Conservation (phyloP, 371 early-diverging fungal genomes). For the Circinella umbellata region DNA sequence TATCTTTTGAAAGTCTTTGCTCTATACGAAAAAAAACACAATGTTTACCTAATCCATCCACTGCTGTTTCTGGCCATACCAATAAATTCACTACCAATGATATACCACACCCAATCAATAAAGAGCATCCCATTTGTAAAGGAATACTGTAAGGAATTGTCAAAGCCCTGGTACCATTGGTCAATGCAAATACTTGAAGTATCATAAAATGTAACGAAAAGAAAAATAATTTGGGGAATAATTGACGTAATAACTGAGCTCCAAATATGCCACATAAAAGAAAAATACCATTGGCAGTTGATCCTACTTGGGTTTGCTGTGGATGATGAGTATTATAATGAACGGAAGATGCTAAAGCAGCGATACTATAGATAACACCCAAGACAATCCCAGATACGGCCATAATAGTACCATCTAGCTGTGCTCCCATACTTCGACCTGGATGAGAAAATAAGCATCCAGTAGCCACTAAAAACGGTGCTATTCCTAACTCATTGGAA, state of each 20-base stretch:
- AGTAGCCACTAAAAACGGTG: conserved; percentile 47
- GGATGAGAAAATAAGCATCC: conserved; percentile 50
- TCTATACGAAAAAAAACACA: too few species aligned
- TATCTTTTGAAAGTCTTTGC: too few species aligned
- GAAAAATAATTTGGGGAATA: conserved; percentile 31
- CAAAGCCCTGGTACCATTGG: conserved; percentile 15
- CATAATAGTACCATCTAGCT: conserved; percentile 45
- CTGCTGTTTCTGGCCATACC: conserved; percentile 55
- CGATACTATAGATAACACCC: conserved; percentile 23
- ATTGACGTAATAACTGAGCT: conserved; percentile 29
- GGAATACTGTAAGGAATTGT: conserved; percentile 7
- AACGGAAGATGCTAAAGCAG: conserved; percentile 25
- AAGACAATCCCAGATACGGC: conserved; percentile 35
- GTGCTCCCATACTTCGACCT: conserved; percentile 51
- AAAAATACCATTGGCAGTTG: conserved; percentile 12
- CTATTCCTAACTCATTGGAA: conserved; percentile 37
- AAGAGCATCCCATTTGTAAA: conserved; percentile 21
- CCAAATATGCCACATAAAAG: conserved; percentile 22
- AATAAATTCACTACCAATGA: conserved; percentile 43
- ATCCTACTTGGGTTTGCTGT: conserved; percentile 13
- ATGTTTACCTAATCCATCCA: conserved; percentile 40
- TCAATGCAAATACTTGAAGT: conserved; percentile 31
- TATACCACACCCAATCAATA: conserved; percentile 31
- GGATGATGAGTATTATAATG: conserved; percentile 32
- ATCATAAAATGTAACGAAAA: conserved; percentile 40